Evolutionary conservation across 1,284 basidiomycete genomes (phyloP), one percentile per base, ranked within the genome.

Genomic region (Leucocoprinus gongylophorus): DNA sequence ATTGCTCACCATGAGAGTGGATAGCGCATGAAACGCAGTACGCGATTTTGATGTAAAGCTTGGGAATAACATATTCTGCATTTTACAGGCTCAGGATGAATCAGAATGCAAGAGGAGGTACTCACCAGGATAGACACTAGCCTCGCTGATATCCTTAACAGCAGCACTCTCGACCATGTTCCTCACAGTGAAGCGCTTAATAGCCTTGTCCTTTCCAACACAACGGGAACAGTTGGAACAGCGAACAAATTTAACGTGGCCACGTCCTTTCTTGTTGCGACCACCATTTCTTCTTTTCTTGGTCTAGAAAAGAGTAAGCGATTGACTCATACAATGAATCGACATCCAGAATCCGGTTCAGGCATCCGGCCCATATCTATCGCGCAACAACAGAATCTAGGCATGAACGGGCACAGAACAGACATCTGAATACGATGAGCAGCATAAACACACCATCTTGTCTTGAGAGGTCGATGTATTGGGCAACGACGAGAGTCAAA

Each of bases 91-190:
- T 30, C 35, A 53, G 38, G 28, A 5, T 23, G 9, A 23, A 43
- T 28, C 6, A 8, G 5, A 21, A 18, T 9, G 3, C 2, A 17
- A 29, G 0, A 43, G 42, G 39, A 2, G 41, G 8, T 28, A 78
- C 88, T 61, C 64, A 94, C 92, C 92, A 58, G 78, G 72, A 79
- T 98, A 99, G 61, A 98, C 89, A 61, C 86, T 91, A 48, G 95
- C 95, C 66, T 99, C 97, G 69, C 87, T 91, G 70, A 99, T 88
- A 79, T 99, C 95, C 65, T 95, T 83, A 63, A 99, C 90, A 58
- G 95, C 95, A 54, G 95, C 95, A 65, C 91, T 90, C 82, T 99
- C 95, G 57, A 99, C 94, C 89, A 99, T 99, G 85, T 99, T 99
- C 74, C 95, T 88, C 67, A 99, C 95, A 51, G 95, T 97, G 85